Evolutionary conservation across 2,329 filamentous ascomycete genomes (phyloP).

Genomic region (Boeremia exigua): DNA sequence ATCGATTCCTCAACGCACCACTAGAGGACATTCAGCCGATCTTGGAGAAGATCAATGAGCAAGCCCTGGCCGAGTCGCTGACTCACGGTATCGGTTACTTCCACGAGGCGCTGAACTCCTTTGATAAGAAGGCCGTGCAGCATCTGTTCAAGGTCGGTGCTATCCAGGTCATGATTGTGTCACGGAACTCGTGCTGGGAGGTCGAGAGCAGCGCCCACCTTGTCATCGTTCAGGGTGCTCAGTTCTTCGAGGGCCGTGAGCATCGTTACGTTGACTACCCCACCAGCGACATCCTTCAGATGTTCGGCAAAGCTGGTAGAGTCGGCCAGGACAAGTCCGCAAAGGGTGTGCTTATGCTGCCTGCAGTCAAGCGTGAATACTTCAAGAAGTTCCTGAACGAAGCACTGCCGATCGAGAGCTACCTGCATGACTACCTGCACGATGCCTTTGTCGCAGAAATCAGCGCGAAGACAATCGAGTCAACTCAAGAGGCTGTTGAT

Average conservation of each 20-base stretch:
- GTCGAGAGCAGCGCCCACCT: constrained; percentile 86
- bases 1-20: constrained; percentile 88
- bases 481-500: constrained; percentile 95
- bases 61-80: constrained; percentile 84
- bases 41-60: constrained; percentile 82
- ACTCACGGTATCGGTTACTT: constrained; percentile 97
- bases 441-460: constrained; percentile 98
- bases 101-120: constrained; percentile 87
- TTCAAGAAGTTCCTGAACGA: constrained; percentile 99
- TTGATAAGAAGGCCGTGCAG: constrained; percentile 91
- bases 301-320: constrained; percentile 93
- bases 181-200: constrained; percentile 95
- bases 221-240: constrained; percentile 95
- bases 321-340: constrained; percentile 79
- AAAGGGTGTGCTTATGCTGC: constrained; percentile 95
- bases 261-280: constrained; percentile 98
- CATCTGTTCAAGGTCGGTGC: constrained; percentile 89
- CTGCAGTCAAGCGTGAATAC: constrained; percentile 91
- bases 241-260: constrained; percentile 95
- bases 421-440: constrained; percentile 87
- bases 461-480: constrained; percentile 93
- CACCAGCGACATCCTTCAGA: constrained; percentile 91
- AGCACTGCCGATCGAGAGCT: constrained; percentile 92
- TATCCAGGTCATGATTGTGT: constrained; percentile 82
- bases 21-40: constrained; percentile 81